A percentile compares a stretch with the other conserved stretches of the same genome.
phyloP scores from a whole-genome alignment of 2,329 filamentous ascomycete species.

The Periconia sp. region DNA sequence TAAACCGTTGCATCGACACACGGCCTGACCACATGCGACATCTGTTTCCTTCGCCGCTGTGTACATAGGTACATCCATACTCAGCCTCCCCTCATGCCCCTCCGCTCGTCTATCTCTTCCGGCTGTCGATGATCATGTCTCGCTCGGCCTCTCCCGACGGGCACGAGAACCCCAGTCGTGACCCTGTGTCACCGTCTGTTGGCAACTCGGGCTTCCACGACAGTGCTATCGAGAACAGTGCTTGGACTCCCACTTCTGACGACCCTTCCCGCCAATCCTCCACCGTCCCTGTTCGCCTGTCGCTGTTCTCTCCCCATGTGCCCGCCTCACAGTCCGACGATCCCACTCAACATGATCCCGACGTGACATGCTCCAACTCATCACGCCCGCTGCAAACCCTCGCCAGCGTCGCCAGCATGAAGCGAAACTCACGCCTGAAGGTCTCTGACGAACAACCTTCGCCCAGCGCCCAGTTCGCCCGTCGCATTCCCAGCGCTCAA shows the following conservation, averaged over 20 bases:
- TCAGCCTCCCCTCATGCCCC: not conserved
- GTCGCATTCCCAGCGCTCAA: constrained; percentile 46
- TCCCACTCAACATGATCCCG: constrained; percentile 10
- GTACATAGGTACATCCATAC: not conserved
- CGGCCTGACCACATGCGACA: not conserved
- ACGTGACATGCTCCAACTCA: constrained; percentile 17
- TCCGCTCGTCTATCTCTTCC: not conserved
- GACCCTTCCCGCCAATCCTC: not conserved
- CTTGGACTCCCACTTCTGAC: not conserved
- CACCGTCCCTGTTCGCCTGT: constrained; percentile 20
- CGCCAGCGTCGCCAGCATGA: constrained; percentile 24
- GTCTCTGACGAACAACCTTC: constrained; percentile 26
- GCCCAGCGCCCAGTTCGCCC: constrained; percentile 33
- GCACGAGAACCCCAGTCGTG: constrained; percentile 8
- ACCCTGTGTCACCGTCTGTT: constrained; percentile 5
- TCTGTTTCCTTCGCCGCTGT: not conserved
- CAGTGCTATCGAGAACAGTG: not conserved
- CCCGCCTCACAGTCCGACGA: constrained; percentile 13
- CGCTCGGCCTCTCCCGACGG: not conserved
- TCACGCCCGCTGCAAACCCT: constrained; percentile 34
- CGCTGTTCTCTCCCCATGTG: constrained; percentile 30
- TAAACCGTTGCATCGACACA: not conserved
- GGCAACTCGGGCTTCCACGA: not conserved
- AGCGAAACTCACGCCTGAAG: constrained; percentile 31
- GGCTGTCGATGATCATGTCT: not conserved